Evolutionary conservation across 768 basidiomycete species (phyloP).

Genomic region (Suillus subluteus): DNA sequence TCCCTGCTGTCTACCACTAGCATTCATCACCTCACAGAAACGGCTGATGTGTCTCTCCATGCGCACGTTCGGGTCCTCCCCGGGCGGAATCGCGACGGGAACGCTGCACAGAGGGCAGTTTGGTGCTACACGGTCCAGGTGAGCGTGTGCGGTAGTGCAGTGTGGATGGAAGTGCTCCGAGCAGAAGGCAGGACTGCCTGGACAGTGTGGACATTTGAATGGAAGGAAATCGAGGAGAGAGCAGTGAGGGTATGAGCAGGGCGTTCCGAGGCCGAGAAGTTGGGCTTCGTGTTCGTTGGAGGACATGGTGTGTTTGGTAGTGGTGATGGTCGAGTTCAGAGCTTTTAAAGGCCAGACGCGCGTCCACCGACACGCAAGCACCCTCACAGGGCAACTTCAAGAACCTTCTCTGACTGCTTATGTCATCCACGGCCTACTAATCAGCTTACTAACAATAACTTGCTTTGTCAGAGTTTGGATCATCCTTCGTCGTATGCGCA

Average conservation of each 20-base stretch:
- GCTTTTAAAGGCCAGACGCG: conserved; percentile 32
- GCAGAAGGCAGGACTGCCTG: conserved; percentile 57
- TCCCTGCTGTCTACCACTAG: conserved; percentile 42
- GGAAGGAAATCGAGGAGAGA: conserved; percentile 82
- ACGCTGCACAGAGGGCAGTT: conserved; percentile 78
- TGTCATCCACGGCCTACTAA: neutral
- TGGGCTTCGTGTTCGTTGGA: conserved; percentile 49
- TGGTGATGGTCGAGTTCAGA: conserved; percentile 5
- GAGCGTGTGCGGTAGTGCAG: conserved; percentile 66
- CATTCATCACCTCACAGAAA: conserved; percentile 73
- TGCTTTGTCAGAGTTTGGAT: no score
- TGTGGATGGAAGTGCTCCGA: conserved; percentile 74
- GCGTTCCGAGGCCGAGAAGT: conserved; percentile 68
- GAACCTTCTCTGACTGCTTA: neutral
- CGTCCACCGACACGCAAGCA: conserved; percentile 28
- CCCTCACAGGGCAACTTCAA: neutral
- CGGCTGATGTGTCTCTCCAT: conserved; percentile 76
- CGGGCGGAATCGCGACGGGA: conserved; percentile 74
- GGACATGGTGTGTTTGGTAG: conserved; percentile 26
- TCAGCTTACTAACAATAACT: no score
- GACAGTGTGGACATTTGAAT: conserved; percentile 84
- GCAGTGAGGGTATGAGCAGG: conserved; percentile 71
- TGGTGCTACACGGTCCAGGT: conserved; percentile 74
- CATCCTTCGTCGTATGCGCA: no score
- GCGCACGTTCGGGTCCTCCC: conserved; percentile 78